These are phyloP conservation scores for Staphylotrichum longicolle DNA, from an alignment of 495 filamentous ascomycete genomes.

Conservation along the genomic window DNA sequence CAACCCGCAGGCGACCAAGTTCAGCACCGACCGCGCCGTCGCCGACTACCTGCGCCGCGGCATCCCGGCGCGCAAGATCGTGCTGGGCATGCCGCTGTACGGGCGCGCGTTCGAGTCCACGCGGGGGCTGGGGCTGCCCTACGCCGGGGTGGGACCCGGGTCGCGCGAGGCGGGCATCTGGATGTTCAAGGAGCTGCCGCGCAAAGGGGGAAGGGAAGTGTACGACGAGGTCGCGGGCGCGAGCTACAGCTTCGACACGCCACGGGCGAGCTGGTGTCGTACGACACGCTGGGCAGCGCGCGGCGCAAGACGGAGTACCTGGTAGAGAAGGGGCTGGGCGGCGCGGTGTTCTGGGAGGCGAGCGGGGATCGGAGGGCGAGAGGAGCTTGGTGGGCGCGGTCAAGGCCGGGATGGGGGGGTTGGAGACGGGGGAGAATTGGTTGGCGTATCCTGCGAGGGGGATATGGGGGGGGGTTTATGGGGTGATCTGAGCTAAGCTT, in stretches of 20 bases:
- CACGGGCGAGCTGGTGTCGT: constrained; percentile 65
- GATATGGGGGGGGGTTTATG: constrained; percentile 29
- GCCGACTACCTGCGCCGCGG: constrained; percentile 63
- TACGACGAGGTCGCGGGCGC: constrained; percentile 56
- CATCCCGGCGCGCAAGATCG: constrained; percentile 64
- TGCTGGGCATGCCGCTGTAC: constrained; percentile 83
- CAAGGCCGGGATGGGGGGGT: constrained; percentile 47
- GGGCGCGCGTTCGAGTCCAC: constrained; percentile 77
- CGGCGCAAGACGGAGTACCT: constrained; percentile 66
- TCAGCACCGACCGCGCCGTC: constrained; percentile 65
- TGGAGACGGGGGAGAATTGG: constrained; percentile 63
- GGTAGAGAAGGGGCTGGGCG: constrained; percentile 60
- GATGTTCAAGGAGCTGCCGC: constrained; percentile 67
- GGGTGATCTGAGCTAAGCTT: background rate
- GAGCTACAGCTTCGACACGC: constrained; percentile 67
- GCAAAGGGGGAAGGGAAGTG: constrained; percentile 45
- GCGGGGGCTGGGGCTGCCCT: constrained; percentile 64
- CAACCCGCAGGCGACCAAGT: constrained; percentile 60
- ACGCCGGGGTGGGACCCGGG: constrained; percentile 62
- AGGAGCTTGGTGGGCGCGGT: constrained; percentile 64
- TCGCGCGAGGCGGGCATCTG: constrained; percentile 74
- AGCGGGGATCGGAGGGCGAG: constrained; percentile 64
- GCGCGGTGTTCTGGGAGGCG: constrained; percentile 90
- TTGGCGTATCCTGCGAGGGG: constrained; percentile 64
- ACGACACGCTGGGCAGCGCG: constrained; percentile 64